Conservation (phyloP, 2,329 filamentous ascomycete species). For the Neonectria neomacrospora region DNA sequence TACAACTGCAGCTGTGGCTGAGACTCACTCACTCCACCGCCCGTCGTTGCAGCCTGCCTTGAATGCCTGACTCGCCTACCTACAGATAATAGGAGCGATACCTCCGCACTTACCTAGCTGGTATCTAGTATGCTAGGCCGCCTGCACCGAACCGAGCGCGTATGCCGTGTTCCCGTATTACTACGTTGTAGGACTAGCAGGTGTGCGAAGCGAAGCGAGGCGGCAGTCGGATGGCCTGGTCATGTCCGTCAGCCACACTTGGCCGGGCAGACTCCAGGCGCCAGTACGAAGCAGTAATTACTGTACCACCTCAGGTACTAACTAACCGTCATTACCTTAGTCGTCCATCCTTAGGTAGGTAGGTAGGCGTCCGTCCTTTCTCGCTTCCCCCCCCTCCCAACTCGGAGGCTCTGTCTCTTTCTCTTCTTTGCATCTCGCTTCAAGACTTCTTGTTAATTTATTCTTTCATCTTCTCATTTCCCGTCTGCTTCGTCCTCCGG, state of each 20-base stretch:
- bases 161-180: neutral
- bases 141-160: neutral
- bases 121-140: no score
- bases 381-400: neutral
- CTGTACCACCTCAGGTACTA: neutral
- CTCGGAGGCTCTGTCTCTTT: neutral
- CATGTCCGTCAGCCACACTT: conserved; percentile 22
- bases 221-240: conserved; percentile 14
- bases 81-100: neutral
- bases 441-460: neutral
- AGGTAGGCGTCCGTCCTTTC: conserved; percentile 5
- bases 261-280: conserved; percentile 7
- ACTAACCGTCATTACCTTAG: conserved; percentile 5
- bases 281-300: neutral
- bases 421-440: conserved; percentile 5
- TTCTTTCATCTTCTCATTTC: neutral
- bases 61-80: neutral
- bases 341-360: conserved; percentile 8
- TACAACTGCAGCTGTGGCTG: neutral
- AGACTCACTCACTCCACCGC: neutral
- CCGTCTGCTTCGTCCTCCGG: neutral
- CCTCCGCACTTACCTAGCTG: no score
- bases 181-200: neutral
- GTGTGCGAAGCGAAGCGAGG: neutral
- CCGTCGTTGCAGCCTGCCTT: neutral